Evolutionary conservation across 331 rosid species (phyloP), one percentile per base, ranked within the genome.

Genomic region (Arachis monticola): DNA sequence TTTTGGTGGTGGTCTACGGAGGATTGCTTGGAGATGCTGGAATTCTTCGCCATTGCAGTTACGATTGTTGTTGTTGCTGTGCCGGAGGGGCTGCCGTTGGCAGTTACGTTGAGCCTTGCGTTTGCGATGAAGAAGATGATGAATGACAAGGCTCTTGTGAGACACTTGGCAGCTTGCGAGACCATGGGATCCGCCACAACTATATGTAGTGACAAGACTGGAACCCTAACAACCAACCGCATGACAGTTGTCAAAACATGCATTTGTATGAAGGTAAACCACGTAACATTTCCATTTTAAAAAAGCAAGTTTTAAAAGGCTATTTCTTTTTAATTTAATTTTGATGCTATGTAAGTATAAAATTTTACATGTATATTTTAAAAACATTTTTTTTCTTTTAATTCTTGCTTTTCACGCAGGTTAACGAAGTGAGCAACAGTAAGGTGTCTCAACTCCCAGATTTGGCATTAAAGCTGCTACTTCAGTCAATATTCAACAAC

Each of bases 101-200:
- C 99, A 40, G 99, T 94, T 67, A 94, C 96, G 46, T 76, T 94
- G 73, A 94, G 99, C 12, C 99, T 92, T 83, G 99, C 99, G 8
- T 94, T 94, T 66, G 99, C 97, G 60, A 92, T 94, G 99, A 90
- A 94, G 77, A 94, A 92, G 64, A 92, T 94, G 99, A 94, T 92
- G 99, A 92, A 94, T 60, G 97, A 94, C 35, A 94, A 88, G 69
- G 99, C 99, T 2, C 90, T 92, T 47, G 97, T 94, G 12, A 86
- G 99, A 40, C 86, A 94, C 74, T 88, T 94, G 35, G 99, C 99
- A 2, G 97, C 99, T 46, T 94, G 97, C 64, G 99, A 94, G 81
- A 94, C 99, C 0, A 94, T 94, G 97, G 99, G 99, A 73, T 94
- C 99, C 10, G 96, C 96, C 31, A 94, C 97, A 10, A 85, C 81